Evolutionary conservation across 768 basidiomycete species (phyloP).

Genomic region (Boletellus ananiceps): DNA sequence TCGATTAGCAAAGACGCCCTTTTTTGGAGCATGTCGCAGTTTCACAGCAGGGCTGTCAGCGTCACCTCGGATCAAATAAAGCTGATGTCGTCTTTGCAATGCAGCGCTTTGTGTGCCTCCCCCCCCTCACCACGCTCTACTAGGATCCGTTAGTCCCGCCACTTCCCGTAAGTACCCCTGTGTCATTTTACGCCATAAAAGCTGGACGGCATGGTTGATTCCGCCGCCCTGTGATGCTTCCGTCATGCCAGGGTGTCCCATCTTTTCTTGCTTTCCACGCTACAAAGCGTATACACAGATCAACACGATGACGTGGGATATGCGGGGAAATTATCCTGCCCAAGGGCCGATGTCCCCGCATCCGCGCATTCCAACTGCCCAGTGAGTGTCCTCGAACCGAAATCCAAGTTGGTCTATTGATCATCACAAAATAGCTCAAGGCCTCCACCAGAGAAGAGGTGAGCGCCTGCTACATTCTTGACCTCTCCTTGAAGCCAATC

Average conservation of each 20-base stretch:
- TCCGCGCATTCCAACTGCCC: constrained; percentile 11
- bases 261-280: constrained; percentile 30
- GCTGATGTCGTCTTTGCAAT: constrained; percentile 23
- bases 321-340: constrained; percentile 12
- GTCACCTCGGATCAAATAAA: constrained; percentile 22
- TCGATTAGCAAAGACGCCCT: constrained; percentile 4
- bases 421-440: constrained; percentile 5
- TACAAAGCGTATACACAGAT: constrained; percentile 32
- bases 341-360: constrained; percentile 14
- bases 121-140: constrained; percentile 20
- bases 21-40: constrained; percentile 14
- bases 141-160: constrained; percentile 21
- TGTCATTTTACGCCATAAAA: constrained; percentile 25
- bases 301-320: constrained; percentile 29
- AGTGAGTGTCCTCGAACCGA: constrained; percentile 13
- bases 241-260: constrained; percentile 30
- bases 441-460: constrained; percentile 14
- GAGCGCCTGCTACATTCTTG: not conserved
- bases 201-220: not conserved
- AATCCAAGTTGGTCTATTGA: not conserved
- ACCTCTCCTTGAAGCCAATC: not conserved
- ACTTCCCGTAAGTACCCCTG: constrained; percentile 17
- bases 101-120: constrained; percentile 14
- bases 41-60: constrained; percentile 8
- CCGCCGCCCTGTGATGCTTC: constrained; percentile 8